Evolutionary conservation across 139 green algal species (phyloP), one percentile per base, ranked within the genome.

Genomic region (Dunaliella primolecta): DNA sequence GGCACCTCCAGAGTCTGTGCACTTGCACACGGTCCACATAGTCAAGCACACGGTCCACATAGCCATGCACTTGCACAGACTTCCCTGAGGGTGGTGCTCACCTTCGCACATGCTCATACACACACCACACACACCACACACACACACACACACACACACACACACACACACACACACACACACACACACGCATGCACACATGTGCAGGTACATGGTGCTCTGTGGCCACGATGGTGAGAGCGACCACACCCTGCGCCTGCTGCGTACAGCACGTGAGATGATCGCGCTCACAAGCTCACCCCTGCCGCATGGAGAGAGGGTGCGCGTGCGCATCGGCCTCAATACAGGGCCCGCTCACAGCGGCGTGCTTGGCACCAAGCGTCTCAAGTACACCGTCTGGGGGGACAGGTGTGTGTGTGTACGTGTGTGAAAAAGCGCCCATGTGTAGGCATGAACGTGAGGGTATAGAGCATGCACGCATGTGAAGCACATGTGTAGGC

Each of bases 281-380:
- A 70, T 83, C n/a, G 78, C 32, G n/a, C 36, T 83, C 24, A 83
- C 78, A 25, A 24, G 78, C 37, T 3, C 21, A 29, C 78, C 78
- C 1, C 38, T 83, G 37, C 78, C 32, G 2, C 34, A 38, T 1
- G 78, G 78, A 1, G 78, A 83, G 35, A 75, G 31, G 25, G 78
- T 83, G 31, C 32, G 70, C 15, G 31, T 83, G 37, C 78, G 85
- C 38, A 81, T 89, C n/a, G 85, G 81, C 56, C 85, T 88, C 74
- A 83, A 88, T 81, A 80, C 33, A 33, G 85, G 81, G 7, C 85
- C 81, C 38, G 86, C 87, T 0, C 86, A 86, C 79, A 88, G 78
- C 25, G 83, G 87, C 70, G 84, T 93, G 32, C 86, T 91, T 75
- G 87, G 89, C 46, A 87, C 75, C 37, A 85, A 36, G 0, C 37